A percentile compares a stretch with the other conserved stretches of the same genome.
Evolutionary conservation across 495 filamentous ascomycete genomes (phyloP).

Genomic region (Platismatia glauca): DNA sequence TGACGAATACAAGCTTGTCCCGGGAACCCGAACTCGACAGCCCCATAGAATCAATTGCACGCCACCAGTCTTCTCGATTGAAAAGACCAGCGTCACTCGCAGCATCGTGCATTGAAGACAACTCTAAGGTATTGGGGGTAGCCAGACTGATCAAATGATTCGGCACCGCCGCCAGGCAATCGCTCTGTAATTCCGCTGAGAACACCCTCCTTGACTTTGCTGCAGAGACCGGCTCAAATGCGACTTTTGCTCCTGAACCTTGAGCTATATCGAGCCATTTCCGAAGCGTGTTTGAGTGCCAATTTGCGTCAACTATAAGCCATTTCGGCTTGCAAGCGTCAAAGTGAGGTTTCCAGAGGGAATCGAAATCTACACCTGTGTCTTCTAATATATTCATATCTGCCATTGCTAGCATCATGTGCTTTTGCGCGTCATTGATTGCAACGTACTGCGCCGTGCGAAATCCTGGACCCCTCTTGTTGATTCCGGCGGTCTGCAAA

Average conservation of each 20-base stretch:
- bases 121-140: slow-evolving; percentile 75
- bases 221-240: slow-evolving; percentile 85
- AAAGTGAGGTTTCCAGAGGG: slow-evolving; percentile 52
- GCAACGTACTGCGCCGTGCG: slow-evolving; percentile 86
- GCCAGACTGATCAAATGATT: slow-evolving; percentile 55
- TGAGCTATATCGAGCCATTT: slow-evolving; percentile 55
- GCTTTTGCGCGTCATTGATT: slow-evolving; percentile 73
- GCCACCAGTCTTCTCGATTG: slow-evolving; percentile 64
- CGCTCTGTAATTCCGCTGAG: slow-evolving; percentile 25
- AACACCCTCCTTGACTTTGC: slow-evolving; percentile 70
- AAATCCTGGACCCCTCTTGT: slow-evolving; percentile 40
- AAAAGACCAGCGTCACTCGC: slow-evolving; percentile 58
- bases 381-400: slow-evolving; percentile 82
- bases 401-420: slow-evolving; percentile 80
- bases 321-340: slow-evolving; percentile 51
- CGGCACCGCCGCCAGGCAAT: slow-evolving; percentile 48
- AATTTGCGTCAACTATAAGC: slow-evolving; percentile 79
- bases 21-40: slow-evolving; percentile 49
- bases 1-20: slow-evolving; percentile 54
- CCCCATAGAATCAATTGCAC: slow-evolving; percentile 63
- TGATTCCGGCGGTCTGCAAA: slow-evolving; percentile 56
- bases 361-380: slow-evolving; percentile 34
- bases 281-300: slow-evolving; percentile 52
- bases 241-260: slow-evolving; percentile 45
- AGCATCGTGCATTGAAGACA: slow-evolving; percentile 61